Evolutionary conservation across 164 flowering plant species (phyloP).

Genomic region (Vitis rupestris): DNA sequence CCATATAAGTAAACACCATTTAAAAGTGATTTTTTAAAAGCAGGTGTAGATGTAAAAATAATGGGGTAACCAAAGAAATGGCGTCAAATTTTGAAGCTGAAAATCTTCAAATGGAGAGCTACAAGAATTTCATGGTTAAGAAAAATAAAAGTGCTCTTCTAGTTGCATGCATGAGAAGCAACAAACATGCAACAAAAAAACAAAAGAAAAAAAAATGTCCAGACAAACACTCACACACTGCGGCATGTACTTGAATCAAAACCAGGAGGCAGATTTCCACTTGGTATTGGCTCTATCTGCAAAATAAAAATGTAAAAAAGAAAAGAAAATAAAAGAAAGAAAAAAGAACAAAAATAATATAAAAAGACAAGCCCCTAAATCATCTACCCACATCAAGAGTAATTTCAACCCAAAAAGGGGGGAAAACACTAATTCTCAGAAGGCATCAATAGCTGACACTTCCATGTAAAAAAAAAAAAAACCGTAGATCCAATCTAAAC

Average conservation of each 20-base stretch:
- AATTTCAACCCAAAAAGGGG: neutral
- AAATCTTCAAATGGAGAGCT: neutral
- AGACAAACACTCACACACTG: constrained; percentile 91
- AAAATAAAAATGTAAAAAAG: constrained; percentile 47
- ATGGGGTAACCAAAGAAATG: neutral
- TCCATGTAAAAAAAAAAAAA: no score
- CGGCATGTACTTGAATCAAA: constrained; percentile 99
- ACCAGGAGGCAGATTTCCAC: constrained; percentile 99
- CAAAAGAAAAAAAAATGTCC: constrained; percentile 20
- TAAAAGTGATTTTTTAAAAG: no score
- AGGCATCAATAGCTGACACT: no score
- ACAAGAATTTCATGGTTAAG: neutral
- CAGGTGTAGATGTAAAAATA: neutral
- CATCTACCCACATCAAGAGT: constrained; percentile 8
- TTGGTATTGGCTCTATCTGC: constrained; percentile 99
- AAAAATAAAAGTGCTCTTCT: neutral
- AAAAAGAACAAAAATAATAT: constrained; percentile 10
- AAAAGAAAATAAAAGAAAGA: constrained; percentile 23
- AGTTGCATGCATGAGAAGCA: constrained; percentile 6
- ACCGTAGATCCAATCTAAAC: no score
- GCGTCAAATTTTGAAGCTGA: neutral
- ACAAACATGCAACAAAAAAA: constrained; percentile 12
- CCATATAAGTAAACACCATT: no score
- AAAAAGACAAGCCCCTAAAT: constrained; percentile 4
- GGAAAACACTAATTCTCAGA: neutral